These are phyloP conservation scores for Cynanchum wilfordii DNA, from an alignment of 257 asterid genomes.

Conservation along the genomic window DNA sequence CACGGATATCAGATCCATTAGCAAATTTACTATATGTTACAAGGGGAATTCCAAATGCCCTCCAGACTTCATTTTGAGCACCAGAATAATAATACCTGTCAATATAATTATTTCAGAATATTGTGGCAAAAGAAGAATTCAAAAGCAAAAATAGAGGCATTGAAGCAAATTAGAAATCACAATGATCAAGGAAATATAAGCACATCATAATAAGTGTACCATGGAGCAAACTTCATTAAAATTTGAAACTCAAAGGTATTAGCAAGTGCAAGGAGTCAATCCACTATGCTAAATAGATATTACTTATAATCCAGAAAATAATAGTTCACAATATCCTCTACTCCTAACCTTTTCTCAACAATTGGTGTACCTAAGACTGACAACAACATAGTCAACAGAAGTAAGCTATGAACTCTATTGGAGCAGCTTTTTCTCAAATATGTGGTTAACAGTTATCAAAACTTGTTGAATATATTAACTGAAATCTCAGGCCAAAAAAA, in stretches of 20 bases:
- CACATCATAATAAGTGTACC: neutral
- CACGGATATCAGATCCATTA: slow-evolving; percentile 54
- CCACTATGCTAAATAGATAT: neutral
- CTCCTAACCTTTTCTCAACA: neutral
- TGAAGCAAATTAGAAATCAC: slow-evolving; percentile 3
- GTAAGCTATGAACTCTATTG: neutral
- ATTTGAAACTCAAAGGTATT: neutral
- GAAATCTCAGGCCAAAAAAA: neutral
- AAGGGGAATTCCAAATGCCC: slow-evolving; percentile 74
- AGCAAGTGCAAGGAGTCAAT: neutral
- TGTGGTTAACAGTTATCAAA: neutral
- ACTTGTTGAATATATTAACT: neutral
- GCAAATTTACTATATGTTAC: slow-evolving; percentile 44
- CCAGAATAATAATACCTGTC: slow-evolving; percentile 53
- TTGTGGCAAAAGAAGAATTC: neutral
- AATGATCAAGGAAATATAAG: neutral
- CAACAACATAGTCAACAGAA: neutral
- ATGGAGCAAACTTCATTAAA: neutral
- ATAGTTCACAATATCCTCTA: neutral
- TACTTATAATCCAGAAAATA: neutral
- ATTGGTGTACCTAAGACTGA: neutral
- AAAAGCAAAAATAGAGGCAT: neutral
- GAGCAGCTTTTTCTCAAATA: neutral
- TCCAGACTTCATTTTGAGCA: slow-evolving; percentile 45
- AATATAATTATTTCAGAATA: slow-evolving; percentile 19